These are phyloP conservation scores for Tetrahymena thermophila DNA, from an alignment of 73 alveolate genomes.

Conservation along the genomic window DNA sequence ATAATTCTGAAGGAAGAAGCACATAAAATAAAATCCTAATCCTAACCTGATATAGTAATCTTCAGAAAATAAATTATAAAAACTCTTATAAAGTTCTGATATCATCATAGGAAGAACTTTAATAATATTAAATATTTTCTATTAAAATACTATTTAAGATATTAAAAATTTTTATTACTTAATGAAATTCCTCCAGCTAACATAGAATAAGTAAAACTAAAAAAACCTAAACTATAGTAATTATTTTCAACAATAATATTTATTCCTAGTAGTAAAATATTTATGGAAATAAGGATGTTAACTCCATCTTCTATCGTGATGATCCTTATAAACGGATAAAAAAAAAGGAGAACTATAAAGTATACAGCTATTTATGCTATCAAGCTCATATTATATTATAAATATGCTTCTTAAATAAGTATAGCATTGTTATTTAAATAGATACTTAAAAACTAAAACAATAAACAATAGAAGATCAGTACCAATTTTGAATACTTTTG, in stretches of 20 bases:
- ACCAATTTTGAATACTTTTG: neutral
- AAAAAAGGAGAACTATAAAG: neutral
- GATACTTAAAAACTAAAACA: neutral
- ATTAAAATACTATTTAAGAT: neutral
- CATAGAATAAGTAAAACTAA: neutral
- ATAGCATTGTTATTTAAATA: neutral
- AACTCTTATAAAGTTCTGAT: neutral
- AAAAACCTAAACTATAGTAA: too few species aligned
- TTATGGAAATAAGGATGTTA: too few species aligned
- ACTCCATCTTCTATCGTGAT: neutral
- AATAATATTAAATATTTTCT: neutral
- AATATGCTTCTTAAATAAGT: neutral
- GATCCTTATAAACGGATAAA: neutral
- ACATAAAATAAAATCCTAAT: neutral
- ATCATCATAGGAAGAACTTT: neutral
- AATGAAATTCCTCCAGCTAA: neutral
- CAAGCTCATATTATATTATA: neutral
- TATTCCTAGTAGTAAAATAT: neutral
- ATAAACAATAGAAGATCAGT: neutral
- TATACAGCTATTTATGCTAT: neutral
- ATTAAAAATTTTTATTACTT: neutral
- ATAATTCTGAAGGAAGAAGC: neutral
- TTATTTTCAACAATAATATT: neutral
- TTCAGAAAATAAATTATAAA: neutral
- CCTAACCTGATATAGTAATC: neutral